phyloP scores from a whole-genome alignment of 129 eudicot genomes.

The Artemisia argyi region DNA sequence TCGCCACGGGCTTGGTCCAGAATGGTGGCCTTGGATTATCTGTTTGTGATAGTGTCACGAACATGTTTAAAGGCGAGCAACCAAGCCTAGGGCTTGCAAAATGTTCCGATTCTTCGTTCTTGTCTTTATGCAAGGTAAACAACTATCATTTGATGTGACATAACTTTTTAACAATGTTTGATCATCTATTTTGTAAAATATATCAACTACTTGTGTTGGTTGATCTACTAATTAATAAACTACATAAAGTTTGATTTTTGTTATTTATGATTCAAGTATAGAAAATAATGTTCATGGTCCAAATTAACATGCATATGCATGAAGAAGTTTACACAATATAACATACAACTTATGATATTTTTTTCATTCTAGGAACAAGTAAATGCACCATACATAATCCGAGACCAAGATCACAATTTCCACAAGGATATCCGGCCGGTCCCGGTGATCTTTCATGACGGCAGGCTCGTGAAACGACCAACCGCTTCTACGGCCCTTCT shows the following conservation, averaged over 20 bases:
- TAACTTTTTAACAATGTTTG: too few species aligned
- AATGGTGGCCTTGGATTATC: constrained; percentile 32
- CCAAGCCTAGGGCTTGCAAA: constrained; percentile 69
- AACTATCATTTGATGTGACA: neutral
- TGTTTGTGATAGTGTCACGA: constrained; percentile 33
- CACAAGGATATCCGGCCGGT: constrained; percentile 55
- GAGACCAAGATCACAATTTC: constrained; percentile 24
- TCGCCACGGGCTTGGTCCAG: constrained; percentile 68
- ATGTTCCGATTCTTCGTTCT: constrained; percentile 37
- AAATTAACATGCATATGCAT: neutral
- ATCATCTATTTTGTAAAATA: too few species aligned
- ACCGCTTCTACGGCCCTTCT: constrained; percentile 74
- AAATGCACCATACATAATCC: constrained; percentile 51
- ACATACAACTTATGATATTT: constrained; percentile 8
- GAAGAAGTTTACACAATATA: neutral
- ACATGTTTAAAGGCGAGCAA: constrained; percentile 40
- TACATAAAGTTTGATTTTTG: too few species aligned
- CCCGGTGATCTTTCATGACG: constrained; percentile 96
- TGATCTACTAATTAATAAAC: too few species aligned
- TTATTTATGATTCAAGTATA: too few species aligned
- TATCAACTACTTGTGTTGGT: too few species aligned
- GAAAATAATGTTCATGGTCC: too few species aligned
- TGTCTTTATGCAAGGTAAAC: constrained; percentile 70
- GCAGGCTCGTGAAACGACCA: constrained; percentile 84
- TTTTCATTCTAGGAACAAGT: constrained; percentile 49